Base-by-base conservation (phyloP, 2,329 filamentous ascomycete genomes). In the Claviceps citrina region DNA sequence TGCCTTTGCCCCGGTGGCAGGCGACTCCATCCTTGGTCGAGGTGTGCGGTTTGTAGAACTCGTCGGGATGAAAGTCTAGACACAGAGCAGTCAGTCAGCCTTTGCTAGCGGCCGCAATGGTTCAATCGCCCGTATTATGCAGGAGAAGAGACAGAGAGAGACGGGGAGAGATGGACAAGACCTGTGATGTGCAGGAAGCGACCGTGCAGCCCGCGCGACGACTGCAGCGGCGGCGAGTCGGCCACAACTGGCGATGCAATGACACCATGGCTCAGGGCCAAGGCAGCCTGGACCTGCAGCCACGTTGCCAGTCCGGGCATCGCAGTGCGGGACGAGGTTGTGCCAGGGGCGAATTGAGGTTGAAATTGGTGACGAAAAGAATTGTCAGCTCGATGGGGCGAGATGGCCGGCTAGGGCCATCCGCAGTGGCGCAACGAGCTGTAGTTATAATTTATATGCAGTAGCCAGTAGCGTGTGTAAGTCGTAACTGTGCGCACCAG, bases 51-150 rank as follows among this genome's bases (percentile, higher is more conserved):
- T 84, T 79, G 68, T 95, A 98, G 61, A 84, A 83, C 32, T 76
- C 74, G 58, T 98, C 91, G 35, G 86, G 85, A 54, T 98, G 91
- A 51, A 96, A 73, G 63, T 98, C 91, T 94, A n/a, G n/a, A n/a
- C n/a, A n/a, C n/a, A n/a, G n/a, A n/a, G n/a, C n/a, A n/a, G n/a
- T n/a, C n/a, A n/a, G n/a, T n/a, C n/a, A n/a, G n/a, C n/a, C n/a
- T n/a, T n/a, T n/a, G n/a, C n/a, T n/a, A n/a, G n/a, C n/a, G n/a
- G n/a, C n/a, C n/a, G n/a, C n/a, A n/a, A n/a, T n/a, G n/a, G n/a
- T n/a, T n/a, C n/a, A n/a, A n/a, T n/a, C n/a, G n/a, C n/a, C n/a
- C n/a, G n/a, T n/a, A n/a, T n/a, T n/a, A n/a, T n/a, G n/a, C n/a
- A n/a, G n/a, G n/a, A n/a, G n/a, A 24, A 35, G 8, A 25, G 7